phyloP scores from a whole-genome alignment of 495 filamentous ascomycete species.

The Cenococcum geophilum region DNA sequence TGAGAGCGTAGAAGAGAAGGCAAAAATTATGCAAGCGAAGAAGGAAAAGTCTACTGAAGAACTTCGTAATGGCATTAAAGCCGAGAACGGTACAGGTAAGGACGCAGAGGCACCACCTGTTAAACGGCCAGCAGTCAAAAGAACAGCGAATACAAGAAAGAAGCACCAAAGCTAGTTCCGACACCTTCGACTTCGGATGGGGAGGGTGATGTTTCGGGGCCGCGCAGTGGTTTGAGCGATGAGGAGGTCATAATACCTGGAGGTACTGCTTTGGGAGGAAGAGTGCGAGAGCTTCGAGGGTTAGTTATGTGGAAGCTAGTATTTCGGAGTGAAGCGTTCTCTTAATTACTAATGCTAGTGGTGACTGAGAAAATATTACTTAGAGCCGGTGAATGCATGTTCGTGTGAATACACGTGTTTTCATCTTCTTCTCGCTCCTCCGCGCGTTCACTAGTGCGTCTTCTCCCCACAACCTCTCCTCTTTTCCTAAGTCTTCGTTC shows the following conservation, averaged over 20 bases:
- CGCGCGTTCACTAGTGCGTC: no score
- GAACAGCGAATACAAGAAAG: slow-evolving; percentile 29
- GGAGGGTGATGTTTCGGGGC: slow-evolving; percentile 23
- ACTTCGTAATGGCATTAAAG: slow-evolving; percentile 9
- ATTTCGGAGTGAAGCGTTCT: neutral
- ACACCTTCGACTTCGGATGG: slow-evolving; percentile 29
- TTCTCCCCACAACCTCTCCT: no score
- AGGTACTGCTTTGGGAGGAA: slow-evolving; percentile 10
- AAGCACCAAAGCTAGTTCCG: slow-evolving; percentile 31
- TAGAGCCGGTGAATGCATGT: no score
- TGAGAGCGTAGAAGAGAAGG: slow-evolving; percentile 29
- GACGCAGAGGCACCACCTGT: slow-evolving; percentile 8
- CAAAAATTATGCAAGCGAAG: slow-evolving; percentile 26
- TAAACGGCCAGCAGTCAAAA: slow-evolving; percentile 23
- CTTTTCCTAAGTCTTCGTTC: no score
- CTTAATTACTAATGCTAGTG: no score
- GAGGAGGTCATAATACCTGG: slow-evolving; percentile 31
- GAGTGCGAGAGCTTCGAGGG: slow-evolving; percentile 2
- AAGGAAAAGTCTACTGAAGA: slow-evolving; percentile 26
- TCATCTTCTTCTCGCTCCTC: no score
- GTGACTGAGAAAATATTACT: no score
- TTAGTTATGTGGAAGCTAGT: neutral
- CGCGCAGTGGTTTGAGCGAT: slow-evolving; percentile 27
- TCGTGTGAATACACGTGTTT: no score
- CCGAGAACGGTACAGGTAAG: neutral